These are phyloP conservation scores for Scheffersomyces amazonensis DNA, from an alignment of 805 yeast genomes.

Conservation along the genomic window DNA sequence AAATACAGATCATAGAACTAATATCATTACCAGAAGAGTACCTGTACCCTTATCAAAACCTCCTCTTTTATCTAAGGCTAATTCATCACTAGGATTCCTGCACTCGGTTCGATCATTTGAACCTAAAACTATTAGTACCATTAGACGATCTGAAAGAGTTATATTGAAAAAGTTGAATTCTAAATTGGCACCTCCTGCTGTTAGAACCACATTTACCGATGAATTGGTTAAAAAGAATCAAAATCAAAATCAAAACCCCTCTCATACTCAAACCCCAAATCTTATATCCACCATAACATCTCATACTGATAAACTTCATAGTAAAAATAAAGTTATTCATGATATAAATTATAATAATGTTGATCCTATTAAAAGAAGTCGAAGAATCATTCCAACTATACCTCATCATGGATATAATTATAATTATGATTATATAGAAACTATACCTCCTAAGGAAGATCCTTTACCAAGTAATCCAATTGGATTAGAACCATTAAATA, in stretches of 20 bases:
- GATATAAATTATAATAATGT: constrained; percentile 12
- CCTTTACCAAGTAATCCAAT: constrained; percentile 44
- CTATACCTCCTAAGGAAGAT: constrained; percentile 36
- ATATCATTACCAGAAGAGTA: too few species aligned
- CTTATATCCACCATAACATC: constrained; percentile 12
- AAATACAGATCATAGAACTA: background rate
- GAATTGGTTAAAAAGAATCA: constrained; percentile 4
- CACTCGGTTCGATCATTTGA: background rate
- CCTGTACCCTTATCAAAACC: constrained; percentile 8
- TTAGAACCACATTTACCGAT: constrained; percentile 5
- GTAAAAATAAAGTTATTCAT: constrained; percentile 11
- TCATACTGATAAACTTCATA: constrained; percentile 18
- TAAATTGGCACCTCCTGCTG: constrained; percentile 2
- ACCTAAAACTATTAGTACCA: background rate
- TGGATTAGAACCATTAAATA: constrained; percentile 39
- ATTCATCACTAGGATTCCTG: constrained; percentile 34
- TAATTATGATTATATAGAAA: constrained; percentile 43
- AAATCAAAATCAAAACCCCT: too few species aligned
- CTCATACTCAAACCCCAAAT: constrained; percentile 3
- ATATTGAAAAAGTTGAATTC: constrained; percentile 10
- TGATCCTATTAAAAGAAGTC: constrained; percentile 26
- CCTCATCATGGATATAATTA: background rate
- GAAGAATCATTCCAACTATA: background rate
- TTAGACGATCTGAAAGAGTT: constrained; percentile 2
- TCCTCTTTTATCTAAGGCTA: constrained; percentile 31